Evolutionary conservation across 1,284 basidiomycete species (phyloP).

Genomic region (Boletellus deceptivus): DNA sequence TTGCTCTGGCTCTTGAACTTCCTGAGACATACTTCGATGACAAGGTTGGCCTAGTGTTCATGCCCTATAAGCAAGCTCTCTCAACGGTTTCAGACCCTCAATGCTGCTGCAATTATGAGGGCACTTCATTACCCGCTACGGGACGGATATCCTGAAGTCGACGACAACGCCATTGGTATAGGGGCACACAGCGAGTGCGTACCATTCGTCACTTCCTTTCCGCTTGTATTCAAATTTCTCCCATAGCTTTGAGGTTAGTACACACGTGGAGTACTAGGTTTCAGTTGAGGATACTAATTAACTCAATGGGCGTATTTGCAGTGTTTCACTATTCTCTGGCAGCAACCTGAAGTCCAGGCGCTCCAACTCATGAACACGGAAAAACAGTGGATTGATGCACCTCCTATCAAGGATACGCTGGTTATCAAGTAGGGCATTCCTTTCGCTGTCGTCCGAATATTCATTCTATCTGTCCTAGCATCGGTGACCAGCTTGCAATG

Average conservation of each 20-base stretch:
- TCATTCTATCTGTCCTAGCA: constrained; percentile 38
- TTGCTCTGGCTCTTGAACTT: constrained; percentile 78
- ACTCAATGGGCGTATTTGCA: constrained; percentile 63
- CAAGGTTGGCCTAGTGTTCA: constrained; percentile 44
- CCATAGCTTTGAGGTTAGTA: constrained; percentile 54
- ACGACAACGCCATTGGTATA: constrained; percentile 67
- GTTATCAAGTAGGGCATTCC: constrained; percentile 39
- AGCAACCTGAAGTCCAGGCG: constrained; percentile 60
- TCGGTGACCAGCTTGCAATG: constrained; percentile 83
- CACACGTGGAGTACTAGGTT: not conserved
- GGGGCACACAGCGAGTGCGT: constrained; percentile 76
- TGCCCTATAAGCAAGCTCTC: not conserved
- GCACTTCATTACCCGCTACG: constrained; percentile 81
- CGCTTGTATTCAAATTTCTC: constrained; percentile 1
- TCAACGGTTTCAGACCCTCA: constrained; percentile 33
- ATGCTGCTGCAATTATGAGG: constrained; percentile 76
- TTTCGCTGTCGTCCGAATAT: not conserved
- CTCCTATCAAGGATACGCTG: constrained; percentile 57
- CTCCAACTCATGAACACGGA: constrained; percentile 69
- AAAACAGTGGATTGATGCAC: constrained; percentile 61
- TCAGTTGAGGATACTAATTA: constrained; percentile 32
- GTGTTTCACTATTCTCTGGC: constrained; percentile 84
- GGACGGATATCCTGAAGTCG: constrained; percentile 46
- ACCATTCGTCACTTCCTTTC: constrained; percentile 13
- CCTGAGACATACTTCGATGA: constrained; percentile 77